Evolutionary conservation across 768 basidiomycete genomes (phyloP).

Genomic region (Leucosporidium yakuticum): DNA sequence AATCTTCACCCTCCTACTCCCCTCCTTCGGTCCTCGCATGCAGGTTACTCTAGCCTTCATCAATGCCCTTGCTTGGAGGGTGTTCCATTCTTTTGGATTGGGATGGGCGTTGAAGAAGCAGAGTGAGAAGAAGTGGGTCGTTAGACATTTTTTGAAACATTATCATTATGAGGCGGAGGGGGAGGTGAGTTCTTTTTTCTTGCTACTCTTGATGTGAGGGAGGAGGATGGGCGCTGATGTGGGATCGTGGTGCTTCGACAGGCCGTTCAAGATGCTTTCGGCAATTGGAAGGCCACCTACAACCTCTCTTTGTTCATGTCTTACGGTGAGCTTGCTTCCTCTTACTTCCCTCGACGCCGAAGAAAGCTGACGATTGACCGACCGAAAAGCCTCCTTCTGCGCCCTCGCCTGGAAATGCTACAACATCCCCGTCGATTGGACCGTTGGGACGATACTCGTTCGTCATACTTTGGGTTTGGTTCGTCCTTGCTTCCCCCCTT

Average conservation of each 20-base stretch:
- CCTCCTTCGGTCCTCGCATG: constrained; percentile 51
- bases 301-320: constrained; percentile 93
- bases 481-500: constrained; percentile 43
- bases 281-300: constrained; percentile 89
- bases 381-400: constrained; percentile 69
- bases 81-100: constrained; percentile 80
- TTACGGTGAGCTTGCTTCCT: constrained; percentile 65
- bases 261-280: constrained; percentile 87
- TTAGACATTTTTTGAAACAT: constrained; percentile 77
- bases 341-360: neutral
- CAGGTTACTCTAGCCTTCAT: constrained; percentile 64
- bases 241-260: constrained; percentile 51
- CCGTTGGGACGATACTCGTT: constrained; percentile 74
- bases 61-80: constrained; percentile 78
- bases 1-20: constrained; percentile 56
- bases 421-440: constrained; percentile 72
- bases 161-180: constrained; percentile 77
- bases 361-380: neutral
- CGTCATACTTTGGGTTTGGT: constrained; percentile 84
- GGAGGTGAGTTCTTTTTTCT: constrained; percentile 44
- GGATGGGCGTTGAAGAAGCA: constrained; percentile 79
- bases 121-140: constrained; percentile 77
- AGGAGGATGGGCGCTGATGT: too few species aligned
- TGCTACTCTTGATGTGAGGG: too few species aligned
- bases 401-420: constrained; percentile 89